Base-by-base conservation (phyloP, 805 yeast species). In the Saturnispora halmiae region DNA sequence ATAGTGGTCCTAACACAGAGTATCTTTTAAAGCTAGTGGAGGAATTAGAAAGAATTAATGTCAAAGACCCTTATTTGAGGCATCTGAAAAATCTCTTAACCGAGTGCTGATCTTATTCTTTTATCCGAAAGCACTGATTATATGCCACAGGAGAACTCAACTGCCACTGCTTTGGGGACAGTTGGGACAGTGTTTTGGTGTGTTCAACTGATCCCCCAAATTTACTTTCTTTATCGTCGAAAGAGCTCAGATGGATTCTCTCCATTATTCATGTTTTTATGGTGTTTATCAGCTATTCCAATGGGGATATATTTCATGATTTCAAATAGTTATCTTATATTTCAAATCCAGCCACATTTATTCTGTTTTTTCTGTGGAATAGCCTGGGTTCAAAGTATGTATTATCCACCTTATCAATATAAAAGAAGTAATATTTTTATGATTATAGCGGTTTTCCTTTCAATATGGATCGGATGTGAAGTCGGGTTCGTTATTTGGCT, bases 141-240 rank as follows among this genome's bases (percentile, higher is more conserved):
- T 14, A 53, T 53, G 58, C 41, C 48, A 5, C 29, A 46, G n/a
- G 31, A 44, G 1, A 46, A 46, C 27, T 47, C 68, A 4, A 83
- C 82, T 1, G 74, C 85, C 11, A 85, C 83, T 36, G 83, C 82
- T 1, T 67, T 86, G 42, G 94, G 87, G 3, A 88, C 95, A 8
- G 69, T 84, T 3, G 97, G 96, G 2, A 90, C 97, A 0, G 79
- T 90, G 2, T 67, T 84, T 42, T 90, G 96, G 96, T 90, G 97
- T 59, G 67, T 90, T 46, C 97, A 90, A 61, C 64, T 90, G 38
- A 67, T 83, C 1, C 97, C 97, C 0, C 97, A 59, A 36, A 69
- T 79, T 40, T 70, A 79, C 58, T 85, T 82, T 57, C 50, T 60
- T 4, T 83, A 74, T 67, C 69, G 69, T 41, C 72, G 73, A 7